Percentiles rank a stretch among this genome's conserved stretches.
Evolutionary conservation across 1,139 yeast genomes (phyloP).

Genomic region (Blastobotrys arbuscula): DNA sequence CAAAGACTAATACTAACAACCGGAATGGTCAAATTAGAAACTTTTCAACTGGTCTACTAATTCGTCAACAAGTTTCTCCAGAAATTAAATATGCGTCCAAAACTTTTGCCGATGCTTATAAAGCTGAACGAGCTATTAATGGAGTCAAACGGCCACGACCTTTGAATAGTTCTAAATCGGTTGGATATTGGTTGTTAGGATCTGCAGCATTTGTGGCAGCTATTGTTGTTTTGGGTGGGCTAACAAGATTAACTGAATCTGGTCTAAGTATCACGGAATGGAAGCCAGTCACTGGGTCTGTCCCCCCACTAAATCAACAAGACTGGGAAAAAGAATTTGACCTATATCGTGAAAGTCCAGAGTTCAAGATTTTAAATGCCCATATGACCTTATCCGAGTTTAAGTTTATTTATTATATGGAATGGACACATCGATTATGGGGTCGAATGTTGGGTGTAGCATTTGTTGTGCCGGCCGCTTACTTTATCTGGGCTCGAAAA

Average conservation of each 20-base stretch:
- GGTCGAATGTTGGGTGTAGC: conserved; percentile 87
- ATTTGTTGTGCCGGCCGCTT: conserved; percentile 78
- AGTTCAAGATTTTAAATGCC: conserved; percentile 81
- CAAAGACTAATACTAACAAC: neutral
- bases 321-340: conserved; percentile 85
- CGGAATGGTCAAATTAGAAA: neutral
- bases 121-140: conserved; percentile 4
- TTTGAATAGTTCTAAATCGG: conserved; percentile 35
- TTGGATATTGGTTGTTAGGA: conserved; percentile 89
- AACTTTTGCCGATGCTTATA: conserved; percentile 14
- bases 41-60: conserved; percentile 5
- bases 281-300: conserved; percentile 94
- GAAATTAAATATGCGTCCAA: conserved; percentile 16
- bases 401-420: conserved; percentile 94
- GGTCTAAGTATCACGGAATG: conserved; percentile 97
- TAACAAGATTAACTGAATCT: conserved; percentile 90
- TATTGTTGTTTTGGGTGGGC: conserved; percentile 93
- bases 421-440: conserved; percentile 92
- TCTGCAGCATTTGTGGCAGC: conserved; percentile 89
- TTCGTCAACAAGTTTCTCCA: conserved; percentile 6
- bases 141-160: conserved; percentile 22
- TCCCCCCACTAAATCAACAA: conserved; percentile 74
- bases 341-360: conserved; percentile 83
- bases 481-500: conserved; percentile 61
- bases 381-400: conserved; percentile 89